Evolutionary conservation across 306 rosid species (phyloP), one percentile per base, ranked within the genome.

Genomic region (Prunus padus): DNA sequence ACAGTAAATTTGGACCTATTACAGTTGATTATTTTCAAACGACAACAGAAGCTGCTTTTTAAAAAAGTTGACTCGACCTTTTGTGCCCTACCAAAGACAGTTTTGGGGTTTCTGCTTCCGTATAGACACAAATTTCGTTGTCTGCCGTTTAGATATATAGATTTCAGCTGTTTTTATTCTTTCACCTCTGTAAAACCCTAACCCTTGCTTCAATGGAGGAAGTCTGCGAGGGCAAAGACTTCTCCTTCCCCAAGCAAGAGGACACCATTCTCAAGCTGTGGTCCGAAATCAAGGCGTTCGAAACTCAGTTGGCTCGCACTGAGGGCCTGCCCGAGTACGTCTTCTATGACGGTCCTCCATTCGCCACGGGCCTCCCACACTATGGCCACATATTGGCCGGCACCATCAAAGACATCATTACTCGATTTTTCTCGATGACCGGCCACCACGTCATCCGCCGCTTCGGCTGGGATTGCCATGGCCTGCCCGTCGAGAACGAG

Each of bases 391-490:
- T 95, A 40, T 83, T 95, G 76, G 93, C 98, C 70, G 97, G 97
- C 3, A 95, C 98, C 23, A 95, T 95, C 84, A 95, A 95, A 77
- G 98, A 95, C 82, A 86, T 95, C 70, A 92, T 95, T 74, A 92
- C 98, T 0, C 92, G 98, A 52, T 92, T 89, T 83, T 97, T 92
- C 18, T 75, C 96, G 72, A 89, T 90, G 97, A 85, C 84, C 4
- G 98, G 98, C 57, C 88, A 84, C 77, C 98, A 95, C 50, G 97
- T 95, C 76, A 95, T 95, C 6, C 97, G 98, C 79, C 97, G 97
- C 49, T 95, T 95, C 77, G 98, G 97, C 65, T 95, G 98, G 98
- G 98, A 95, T 56, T 95, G 98, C 78, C 98, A 95, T 42, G 97
- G 98, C 73, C 86, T 95, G 69, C 98, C 98, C 4, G 93, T 95